Percentiles rank a stretch among this genome's conserved stretches.
phyloP scores from a whole-genome alignment of 805 yeast genomes.

The Lipomyces mesembrius region DNA sequence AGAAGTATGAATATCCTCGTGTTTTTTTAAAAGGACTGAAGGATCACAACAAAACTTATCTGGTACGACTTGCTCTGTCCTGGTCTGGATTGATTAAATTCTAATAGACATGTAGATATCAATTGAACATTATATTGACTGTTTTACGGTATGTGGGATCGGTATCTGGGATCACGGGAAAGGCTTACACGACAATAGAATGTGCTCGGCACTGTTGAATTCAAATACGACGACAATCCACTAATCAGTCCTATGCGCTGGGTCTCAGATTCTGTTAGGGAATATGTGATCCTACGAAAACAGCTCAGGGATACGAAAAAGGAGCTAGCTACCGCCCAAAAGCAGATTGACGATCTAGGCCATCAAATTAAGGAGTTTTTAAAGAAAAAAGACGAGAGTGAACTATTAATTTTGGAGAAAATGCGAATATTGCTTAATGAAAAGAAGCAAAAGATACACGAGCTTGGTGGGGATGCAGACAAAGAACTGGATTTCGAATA shows the following conservation, averaged over 20 bases:
- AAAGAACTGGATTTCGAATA: constrained; percentile 1
- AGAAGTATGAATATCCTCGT: constrained; percentile 18
- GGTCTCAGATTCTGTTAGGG: constrained; percentile 15
- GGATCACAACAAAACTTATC: constrained; percentile 7
- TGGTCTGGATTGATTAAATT: background rate
- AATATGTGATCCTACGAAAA: background rate
- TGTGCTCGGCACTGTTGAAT: constrained; percentile 13
- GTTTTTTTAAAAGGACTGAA: constrained; percentile 12
- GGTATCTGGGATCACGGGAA: background rate
- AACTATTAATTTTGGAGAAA: constrained; percentile 14
- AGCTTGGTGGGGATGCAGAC: constrained; percentile 8
- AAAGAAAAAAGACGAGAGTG: constrained; percentile 15
- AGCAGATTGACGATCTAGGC: constrained; percentile 2
- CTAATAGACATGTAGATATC: constrained; percentile 6
- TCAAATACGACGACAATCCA: constrained; percentile 7
- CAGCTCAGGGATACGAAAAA: background rate
- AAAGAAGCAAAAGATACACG: constrained; percentile 24
- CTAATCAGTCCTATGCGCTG: constrained; percentile 9
- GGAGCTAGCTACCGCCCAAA: background rate
- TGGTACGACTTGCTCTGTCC: background rate
- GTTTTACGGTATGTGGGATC: constrained; percentile 14
- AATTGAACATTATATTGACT: constrained; percentile 15
- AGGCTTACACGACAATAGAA: constrained; percentile 10
- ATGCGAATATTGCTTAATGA: constrained; percentile 18
- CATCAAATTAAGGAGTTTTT: constrained; percentile 18